Conservation (phyloP, 1,284 basidiomycete genomes). For the Albatrellus sp. region DNA sequence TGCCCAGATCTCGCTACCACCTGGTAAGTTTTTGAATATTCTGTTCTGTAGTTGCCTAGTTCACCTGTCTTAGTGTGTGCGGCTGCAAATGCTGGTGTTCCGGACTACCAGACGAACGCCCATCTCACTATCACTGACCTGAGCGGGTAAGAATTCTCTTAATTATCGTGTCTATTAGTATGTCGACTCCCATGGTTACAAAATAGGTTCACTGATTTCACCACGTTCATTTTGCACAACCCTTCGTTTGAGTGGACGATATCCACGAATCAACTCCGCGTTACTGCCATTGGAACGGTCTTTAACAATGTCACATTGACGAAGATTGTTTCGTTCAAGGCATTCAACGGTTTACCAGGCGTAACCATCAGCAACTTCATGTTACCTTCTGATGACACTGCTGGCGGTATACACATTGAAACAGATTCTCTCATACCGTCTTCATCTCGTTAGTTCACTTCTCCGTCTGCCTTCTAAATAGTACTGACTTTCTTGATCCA, state of each 20-base stretch:
- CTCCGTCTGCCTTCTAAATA: conserved; percentile 4
- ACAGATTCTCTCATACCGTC: conserved; percentile 61
- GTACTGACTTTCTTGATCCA: conserved; percentile 12
- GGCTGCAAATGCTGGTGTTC: conserved; percentile 55
- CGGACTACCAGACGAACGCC: conserved; percentile 42
- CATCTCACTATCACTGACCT: conserved; percentile 43
- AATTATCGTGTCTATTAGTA: no score
- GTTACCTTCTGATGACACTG: conserved; percentile 50
- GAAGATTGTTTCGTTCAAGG: conserved; percentile 57
- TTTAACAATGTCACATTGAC: conserved; percentile 56
- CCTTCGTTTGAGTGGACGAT: conserved; percentile 63
- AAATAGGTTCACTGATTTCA: conserved; percentile 54
- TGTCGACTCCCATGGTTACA: background rate
- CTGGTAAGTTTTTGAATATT: background rate
- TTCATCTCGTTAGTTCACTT: conserved; percentile 30
- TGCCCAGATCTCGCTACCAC: conserved; percentile 36
- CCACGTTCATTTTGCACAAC: conserved; percentile 56
- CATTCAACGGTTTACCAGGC: conserved; percentile 60
- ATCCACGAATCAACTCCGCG: conserved; percentile 45
- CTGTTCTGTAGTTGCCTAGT: background rate
- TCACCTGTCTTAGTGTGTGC: conserved; percentile 40
- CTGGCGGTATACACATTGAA: conserved; percentile 60
- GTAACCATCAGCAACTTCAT: conserved; percentile 62
- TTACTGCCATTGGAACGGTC: conserved; percentile 57
- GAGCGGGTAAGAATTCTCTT: conserved; percentile 23